Evolutionary conservation across 768 basidiomycete genomes (phyloP), one percentile per base, ranked within the genome.

Genomic region (Boletales sp.): DNA sequence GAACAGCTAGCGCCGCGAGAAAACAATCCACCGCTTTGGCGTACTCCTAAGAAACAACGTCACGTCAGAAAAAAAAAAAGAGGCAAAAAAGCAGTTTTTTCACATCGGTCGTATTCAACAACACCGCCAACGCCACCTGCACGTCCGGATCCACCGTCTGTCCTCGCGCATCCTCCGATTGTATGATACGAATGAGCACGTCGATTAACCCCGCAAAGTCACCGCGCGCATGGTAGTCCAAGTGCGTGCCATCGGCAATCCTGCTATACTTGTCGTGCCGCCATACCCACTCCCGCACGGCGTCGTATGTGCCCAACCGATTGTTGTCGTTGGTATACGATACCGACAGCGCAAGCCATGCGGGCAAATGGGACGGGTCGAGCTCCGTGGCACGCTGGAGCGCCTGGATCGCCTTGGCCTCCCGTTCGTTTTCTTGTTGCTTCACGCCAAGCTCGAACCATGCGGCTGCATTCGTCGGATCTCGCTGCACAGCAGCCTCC

Each of bases 351-450:
- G 94, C 94, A 41, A 99, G 83, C 86, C 93, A 95, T 1, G 95
- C 79, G 0, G 84, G 78, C 2, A 89, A 74, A 58, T 87, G 80
- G 3, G 77, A 64, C 3, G 92, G 84, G 58, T 95, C 87, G 33
- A 98, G 79, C 53, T 88, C 83, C 44, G 93, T 72, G 10, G 93
- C 86, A 48, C 85, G 86, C 43, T 78, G 73, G 17, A 99, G 78
- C 2, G 96, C 96, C 48, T 84, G 78, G 37, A 98, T 79, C 5
- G 96, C 96, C 59, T 91, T 86, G 8, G 79, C 77, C 70, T 99
- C 96, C 14, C 94, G 84, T 67, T 99, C 96, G 65, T 94, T 96
- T 70, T 96, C 94, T 68, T 99, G 96, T 63, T 98, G 96, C 68
- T 90, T 94, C 43, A 99, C 85, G 21, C 96, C 96, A 44, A 98